A percentile compares a stretch with the other conserved stretches of the same genome.
Conservation (phyloP, 2,329 filamentous ascomycete genomes). For the Calonectria leucothoes region DNA sequence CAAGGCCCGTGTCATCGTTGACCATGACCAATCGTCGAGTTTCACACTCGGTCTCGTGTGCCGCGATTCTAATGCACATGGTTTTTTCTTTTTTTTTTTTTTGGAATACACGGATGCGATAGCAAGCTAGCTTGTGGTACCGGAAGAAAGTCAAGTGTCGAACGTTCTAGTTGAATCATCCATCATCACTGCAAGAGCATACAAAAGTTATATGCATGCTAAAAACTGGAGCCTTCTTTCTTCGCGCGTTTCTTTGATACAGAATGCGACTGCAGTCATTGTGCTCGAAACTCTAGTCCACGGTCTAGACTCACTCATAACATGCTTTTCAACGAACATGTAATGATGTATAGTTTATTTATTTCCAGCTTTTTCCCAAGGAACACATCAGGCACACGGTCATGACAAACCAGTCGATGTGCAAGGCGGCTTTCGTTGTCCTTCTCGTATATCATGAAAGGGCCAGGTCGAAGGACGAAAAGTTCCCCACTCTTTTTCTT, state of each 20-base stretch:
- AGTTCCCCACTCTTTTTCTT: background rate
- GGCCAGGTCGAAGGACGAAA: background rate
- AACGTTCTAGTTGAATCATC: background rate
- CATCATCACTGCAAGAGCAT: background rate
- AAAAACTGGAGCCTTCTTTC: background rate
- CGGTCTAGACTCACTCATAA: background rate
- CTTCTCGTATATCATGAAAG: background rate
- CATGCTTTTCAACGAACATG: background rate
- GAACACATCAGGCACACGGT: background rate
- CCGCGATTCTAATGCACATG: background rate
- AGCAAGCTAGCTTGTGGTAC: background rate
- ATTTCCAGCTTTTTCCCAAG: background rate
- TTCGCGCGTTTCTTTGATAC: background rate
- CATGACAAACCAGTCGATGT: background rate
- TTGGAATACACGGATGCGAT: background rate
- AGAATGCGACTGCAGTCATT: background rate
- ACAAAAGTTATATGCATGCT: background rate
- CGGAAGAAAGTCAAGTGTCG: background rate
- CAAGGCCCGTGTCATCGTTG: background rate
- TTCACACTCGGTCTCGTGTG: slow-evolving; percentile 10
- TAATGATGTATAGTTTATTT: background rate
- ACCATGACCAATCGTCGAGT: background rate
- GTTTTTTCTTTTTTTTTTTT: background rate
- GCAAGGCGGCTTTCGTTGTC: background rate
- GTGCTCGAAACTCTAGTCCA: background rate